A percentile compares a stretch with the other conserved stretches of the same genome.
Evolutionary conservation across 208 protist genomes (phyloP).

Genomic region (Tritrichomonas foetus): DNA sequence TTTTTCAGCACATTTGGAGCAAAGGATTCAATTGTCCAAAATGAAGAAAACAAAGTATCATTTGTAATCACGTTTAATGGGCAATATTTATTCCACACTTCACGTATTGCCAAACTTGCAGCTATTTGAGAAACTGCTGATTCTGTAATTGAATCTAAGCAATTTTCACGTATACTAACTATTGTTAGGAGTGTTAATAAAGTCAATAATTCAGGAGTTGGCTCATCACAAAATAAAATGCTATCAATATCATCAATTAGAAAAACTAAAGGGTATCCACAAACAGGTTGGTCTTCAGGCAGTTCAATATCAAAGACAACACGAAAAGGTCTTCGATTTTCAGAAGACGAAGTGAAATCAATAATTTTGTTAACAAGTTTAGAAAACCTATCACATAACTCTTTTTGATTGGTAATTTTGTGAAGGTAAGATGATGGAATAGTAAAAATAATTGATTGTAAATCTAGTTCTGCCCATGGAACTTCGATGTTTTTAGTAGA

Average conservation of each 20-base stretch:
- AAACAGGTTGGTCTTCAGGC: not conserved
- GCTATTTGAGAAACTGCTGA: not conserved
- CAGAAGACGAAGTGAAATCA: not conserved
- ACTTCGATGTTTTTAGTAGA: not conserved
- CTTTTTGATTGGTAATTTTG: not conserved
- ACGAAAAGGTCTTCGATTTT: not conserved
- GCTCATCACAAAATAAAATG: not conserved
- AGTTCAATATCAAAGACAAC: conserved; percentile 23
- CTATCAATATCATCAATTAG: not conserved
- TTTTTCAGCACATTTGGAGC: not conserved
- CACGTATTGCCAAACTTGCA: not conserved
- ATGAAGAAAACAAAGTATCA: not conserved
- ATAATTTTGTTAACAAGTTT: not conserved
- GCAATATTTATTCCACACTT: not conserved
- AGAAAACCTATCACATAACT: not conserved
- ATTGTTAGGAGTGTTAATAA: not conserved
- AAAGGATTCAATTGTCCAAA: not conserved
- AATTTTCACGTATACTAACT: not conserved
- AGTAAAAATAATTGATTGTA: not conserved
- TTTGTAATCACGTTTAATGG: not conserved
- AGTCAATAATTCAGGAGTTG: not conserved
- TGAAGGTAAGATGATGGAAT: not conserved
- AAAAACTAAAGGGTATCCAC: conserved; percentile 31
- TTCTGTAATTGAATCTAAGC: not conserved
- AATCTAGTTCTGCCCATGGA: not conserved